These are phyloP conservation scores for Berberis thunbergii DNA, from an alignment of 164 flowering plant genomes.

Conservation along the genomic window DNA sequence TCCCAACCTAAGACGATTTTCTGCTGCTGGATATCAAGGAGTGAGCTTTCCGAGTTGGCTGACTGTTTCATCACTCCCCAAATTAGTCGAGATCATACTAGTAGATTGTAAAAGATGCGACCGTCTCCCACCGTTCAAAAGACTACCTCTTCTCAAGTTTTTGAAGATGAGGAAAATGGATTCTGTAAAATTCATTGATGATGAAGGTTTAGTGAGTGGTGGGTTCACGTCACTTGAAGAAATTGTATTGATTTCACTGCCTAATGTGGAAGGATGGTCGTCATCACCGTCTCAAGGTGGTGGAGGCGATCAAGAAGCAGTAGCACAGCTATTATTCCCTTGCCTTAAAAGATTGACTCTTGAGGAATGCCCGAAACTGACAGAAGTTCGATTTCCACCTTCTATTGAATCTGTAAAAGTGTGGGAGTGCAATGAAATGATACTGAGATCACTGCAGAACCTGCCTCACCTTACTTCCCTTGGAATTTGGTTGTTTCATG, in stretches of 20 bases:
- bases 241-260: neutral
- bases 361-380: neutral
- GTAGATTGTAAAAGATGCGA: neutral
- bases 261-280: neutral
- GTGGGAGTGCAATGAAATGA: neutral
- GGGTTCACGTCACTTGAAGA: neutral
- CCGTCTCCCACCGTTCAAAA: neutral
- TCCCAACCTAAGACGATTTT: neutral
- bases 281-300: neutral
- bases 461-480: neutral
- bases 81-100: neutral
- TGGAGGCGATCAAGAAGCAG: neutral
- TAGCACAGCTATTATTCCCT: neutral
- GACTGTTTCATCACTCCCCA: neutral
- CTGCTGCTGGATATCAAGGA: neutral
- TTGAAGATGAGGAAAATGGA: neutral
- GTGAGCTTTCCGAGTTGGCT: conserved; percentile 4
- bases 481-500: neutral
- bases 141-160: neutral
- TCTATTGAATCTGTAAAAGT: neutral
- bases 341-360: neutral
- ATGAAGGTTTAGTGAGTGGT: neutral
- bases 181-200: neutral
- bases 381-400: neutral
- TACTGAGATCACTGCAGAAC: neutral